Percentiles rank a stretch among this genome's conserved stretches.
phyloP scores from a whole-genome alignment of 768 basidiomycete species.

The Rhodotorula babjevae region DNA sequence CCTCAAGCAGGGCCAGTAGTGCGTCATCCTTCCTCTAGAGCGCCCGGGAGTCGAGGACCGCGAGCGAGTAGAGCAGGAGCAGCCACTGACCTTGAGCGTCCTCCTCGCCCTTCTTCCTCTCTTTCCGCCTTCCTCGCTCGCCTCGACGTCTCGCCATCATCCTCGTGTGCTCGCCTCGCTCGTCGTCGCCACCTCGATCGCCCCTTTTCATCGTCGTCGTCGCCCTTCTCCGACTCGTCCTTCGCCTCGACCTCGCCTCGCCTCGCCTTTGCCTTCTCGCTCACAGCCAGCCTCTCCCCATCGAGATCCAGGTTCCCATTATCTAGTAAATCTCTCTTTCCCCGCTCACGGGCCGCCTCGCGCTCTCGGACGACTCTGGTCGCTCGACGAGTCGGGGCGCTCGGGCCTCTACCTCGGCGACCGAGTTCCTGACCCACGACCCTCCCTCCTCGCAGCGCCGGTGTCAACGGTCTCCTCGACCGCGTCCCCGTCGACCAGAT shows the following conservation, averaged over 20 bases:
- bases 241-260: slow-evolving; percentile 18
- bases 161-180: neutral
- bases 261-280: slow-evolving; percentile 1
- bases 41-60: no score
- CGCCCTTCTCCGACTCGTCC: no score
- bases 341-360: no score
- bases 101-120: no score
- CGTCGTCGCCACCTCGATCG: no score
- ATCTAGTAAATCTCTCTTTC: slow-evolving; percentile 11
- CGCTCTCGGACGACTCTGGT: no score
- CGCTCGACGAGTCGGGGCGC: no score
- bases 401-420: no score
- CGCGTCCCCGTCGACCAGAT: slow-evolving; percentile 82
- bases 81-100: neutral
- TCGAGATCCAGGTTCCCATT: slow-evolving; percentile 62
- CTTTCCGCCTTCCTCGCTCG: no score
- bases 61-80: neutral
- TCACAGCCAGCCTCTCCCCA: slow-evolving; percentile 66
- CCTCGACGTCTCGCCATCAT: no score
- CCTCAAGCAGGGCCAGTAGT: slow-evolving; percentile 92
- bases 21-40: slow-evolving; percentile 30
- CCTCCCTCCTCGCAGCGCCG: slow-evolving; percentile 50
- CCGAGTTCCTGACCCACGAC: no score
- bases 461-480: slow-evolving; percentile 96
- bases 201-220: no score